A percentile compares a stretch with the other conserved stretches of the same genome.
Evolutionary conservation across 495 filamentous ascomycete genomes (phyloP).

Genomic region (Penicillium fimorum): DNA sequence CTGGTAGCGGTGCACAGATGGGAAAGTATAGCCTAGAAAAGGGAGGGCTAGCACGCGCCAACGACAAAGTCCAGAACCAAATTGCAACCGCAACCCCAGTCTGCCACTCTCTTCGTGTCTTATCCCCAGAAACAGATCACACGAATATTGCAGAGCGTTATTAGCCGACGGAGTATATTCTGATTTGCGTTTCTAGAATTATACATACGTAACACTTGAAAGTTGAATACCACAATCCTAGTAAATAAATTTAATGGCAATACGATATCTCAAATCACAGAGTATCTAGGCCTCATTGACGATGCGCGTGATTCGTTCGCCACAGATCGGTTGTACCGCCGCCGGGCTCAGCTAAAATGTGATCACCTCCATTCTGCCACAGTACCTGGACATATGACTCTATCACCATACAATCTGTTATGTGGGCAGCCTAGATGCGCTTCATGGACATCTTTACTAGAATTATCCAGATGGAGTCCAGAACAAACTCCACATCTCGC

Average conservation of each 20-base stretch:
- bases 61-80: background rate
- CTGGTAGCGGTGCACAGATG: background rate
- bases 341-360: slow-evolving; percentile 10
- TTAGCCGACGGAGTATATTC: background rate
- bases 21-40: background rate
- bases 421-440: background rate
- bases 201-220: background rate
- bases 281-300: slow-evolving; percentile 1
- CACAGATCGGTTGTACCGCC: slow-evolving; percentile 5
- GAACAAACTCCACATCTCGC: background rate
- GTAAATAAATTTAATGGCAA: background rate
- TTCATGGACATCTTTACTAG: background rate
- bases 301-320: too few species aligned
- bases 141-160: background rate
- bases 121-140: background rate
- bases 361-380: slow-evolving; percentile 6
- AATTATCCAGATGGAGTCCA: background rate
- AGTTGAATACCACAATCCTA: background rate
- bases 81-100: slow-evolving; percentile 10
- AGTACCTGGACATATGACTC: background rate
- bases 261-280: background rate
- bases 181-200: background rate
- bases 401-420: background rate
- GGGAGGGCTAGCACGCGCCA: background rate
- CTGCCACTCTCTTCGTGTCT: background rate